These are phyloP conservation scores for Plasmodium chabaudi DNA, from an alignment of 169 alveolate species.

Conservation along the genomic window DNA sequence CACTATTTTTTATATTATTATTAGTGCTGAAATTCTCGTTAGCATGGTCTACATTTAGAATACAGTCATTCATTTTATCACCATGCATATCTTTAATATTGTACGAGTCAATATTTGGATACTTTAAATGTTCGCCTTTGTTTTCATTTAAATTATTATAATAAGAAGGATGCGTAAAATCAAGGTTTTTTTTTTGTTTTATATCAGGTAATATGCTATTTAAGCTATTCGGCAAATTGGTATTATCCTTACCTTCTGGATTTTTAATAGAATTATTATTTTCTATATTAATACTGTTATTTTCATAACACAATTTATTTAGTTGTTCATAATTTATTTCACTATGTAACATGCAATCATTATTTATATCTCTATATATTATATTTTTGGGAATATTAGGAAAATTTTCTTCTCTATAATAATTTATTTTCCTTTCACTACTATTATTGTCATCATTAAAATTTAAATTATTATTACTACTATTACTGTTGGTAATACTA, in stretches of 20 bases:
- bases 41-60: not conserved
- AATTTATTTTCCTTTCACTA: not conserved
- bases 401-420: not conserved
- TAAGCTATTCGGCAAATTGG: not conserved
- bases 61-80: constrained; percentile 6
- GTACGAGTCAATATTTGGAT: not conserved
- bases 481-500: not conserved
- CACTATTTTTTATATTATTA: not conserved
- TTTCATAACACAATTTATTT: not conserved
- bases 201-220: not conserved
- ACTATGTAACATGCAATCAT: not conserved
- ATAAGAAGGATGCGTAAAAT: not conserved
- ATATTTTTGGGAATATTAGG: not conserved
- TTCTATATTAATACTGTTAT: not conserved
- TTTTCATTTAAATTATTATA: not conserved
- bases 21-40: constrained; percentile 2
- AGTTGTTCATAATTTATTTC: not conserved
- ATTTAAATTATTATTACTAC: not conserved
- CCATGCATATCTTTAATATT: constrained; percentile 10
- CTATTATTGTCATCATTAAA: not conserved
- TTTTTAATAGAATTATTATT: not conserved
- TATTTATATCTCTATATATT: not conserved
- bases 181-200: not conserved
- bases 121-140: not conserved
- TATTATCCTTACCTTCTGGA: constrained; percentile 8